Base-by-base conservation (phyloP, 305 asterid genomes). In the Ajuga reptans region DNA sequence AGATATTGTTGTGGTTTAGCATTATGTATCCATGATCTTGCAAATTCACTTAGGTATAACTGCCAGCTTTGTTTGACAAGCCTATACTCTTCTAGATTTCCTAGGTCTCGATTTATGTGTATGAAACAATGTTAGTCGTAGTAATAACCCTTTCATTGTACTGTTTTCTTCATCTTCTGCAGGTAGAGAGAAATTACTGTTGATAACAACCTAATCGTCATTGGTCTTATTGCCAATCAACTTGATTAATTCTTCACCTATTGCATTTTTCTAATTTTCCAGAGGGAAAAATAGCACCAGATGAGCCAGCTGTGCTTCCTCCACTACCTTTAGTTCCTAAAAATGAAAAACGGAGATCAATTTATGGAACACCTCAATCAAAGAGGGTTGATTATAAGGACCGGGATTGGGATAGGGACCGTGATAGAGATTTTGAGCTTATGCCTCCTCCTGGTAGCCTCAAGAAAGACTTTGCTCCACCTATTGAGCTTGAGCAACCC, bases 391-490 rank as follows among this genome's bases (percentile, higher is more conserved):
- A 90, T 50, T 85, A 75, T 83, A 87, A 81, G 79, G 96, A 84
- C 18, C 84, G 93, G 76, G 97, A 92, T 76, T 89, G 95, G 95
- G 97, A 89, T 68, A 82, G 91, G 54, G 97, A 90, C 73, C 96
- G 94, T 21, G 94, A 91, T 75, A 82, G 96, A 84, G 98, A 90
- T 74, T 90, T 85, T 64, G 98, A 90, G 77, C 92, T 90, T 41
- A 93, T 93, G 98, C 98, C 97, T 17, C 98, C 98, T 64, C 97
- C 98, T 6, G 89, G 92, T 53, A 84, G 81, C 83, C 75, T 87
- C 18, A 93, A 85, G 77, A 93, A 76, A 83, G 98, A 93, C 60
- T 80, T 87, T 63, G 75, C 88, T 68, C 75, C 88, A 9, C 89
- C 96, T 7, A 64, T 80, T 49, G 98, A 90, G 76, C 79, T 88